phyloP scores from a whole-genome alignment of 2,329 filamentous ascomycete genomes.

The Thelonectria rubi region DNA sequence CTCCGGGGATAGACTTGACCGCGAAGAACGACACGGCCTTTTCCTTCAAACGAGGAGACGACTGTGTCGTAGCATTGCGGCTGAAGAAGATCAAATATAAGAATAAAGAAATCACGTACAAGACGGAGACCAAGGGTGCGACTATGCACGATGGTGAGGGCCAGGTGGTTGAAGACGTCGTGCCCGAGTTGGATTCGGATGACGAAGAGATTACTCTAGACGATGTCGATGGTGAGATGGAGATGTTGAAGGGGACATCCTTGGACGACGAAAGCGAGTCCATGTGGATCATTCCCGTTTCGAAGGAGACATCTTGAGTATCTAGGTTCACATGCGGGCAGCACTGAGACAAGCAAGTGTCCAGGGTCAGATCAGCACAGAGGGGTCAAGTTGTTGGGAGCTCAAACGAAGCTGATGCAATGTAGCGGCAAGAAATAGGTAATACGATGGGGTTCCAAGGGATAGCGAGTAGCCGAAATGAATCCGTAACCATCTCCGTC shows the following conservation, averaged over 20 bases:
- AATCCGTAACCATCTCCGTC: too few relatives aligned
- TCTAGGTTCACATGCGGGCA: background rate
- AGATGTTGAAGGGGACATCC: background rate
- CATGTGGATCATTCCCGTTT: background rate
- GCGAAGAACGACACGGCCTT: background rate
- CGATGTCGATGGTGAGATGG: constrained; percentile 6
- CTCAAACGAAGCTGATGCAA: too few relatives aligned
- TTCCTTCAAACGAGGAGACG: background rate
- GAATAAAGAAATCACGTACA: background rate
- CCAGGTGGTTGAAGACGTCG: background rate
- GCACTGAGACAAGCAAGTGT: too few relatives aligned
- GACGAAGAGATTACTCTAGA: constrained; percentile 14
- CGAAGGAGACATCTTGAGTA: background rate
- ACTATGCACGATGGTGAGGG: constrained; percentile 2
- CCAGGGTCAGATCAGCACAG: too few relatives aligned
- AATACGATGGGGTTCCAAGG: too few relatives aligned
- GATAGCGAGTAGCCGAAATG: too few relatives aligned
- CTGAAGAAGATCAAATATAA: constrained; percentile 8
- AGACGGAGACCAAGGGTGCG: constrained; percentile 4
- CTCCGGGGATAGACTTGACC: background rate
- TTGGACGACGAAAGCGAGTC: constrained; percentile 4
- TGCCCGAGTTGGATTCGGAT: background rate
- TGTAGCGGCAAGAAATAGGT: too few relatives aligned
- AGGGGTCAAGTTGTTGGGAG: too few relatives aligned
- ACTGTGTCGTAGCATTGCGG: constrained; percentile 8